Evolutionary conservation across 768 basidiomycete genomes (phyloP), one percentile per base, ranked within the genome.

Genomic region (Russula abietina): DNA sequence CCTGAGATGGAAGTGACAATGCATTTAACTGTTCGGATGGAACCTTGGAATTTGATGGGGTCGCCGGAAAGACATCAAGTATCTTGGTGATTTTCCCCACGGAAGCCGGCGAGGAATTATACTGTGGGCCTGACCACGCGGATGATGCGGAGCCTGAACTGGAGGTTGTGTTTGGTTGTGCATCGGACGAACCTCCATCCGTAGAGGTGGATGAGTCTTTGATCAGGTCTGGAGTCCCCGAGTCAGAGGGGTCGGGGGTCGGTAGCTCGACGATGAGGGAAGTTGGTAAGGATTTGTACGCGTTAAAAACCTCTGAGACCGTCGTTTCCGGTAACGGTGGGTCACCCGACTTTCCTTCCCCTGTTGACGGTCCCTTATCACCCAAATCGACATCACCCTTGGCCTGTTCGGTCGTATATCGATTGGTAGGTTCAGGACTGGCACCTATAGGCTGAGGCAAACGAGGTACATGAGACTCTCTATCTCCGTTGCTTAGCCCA

Each of bases 171-270:
- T 57, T 46, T 2, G 51, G 49, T 55, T 55, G 55, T 36, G 46
- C 11, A 19, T 43, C 58, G 24, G 56, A 43, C 12, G 60, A 60
- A 5, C 26, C 26, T n/a, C 33, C 57, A 4, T 50, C 59, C 1
- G 58, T 43, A 26, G 58, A 57, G 51, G 49, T 59, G 38, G 52
- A 26, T 17, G 65, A 56, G 32, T 59, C 64, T 8, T 58, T 67
- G 36, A 50, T 38, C 16, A 57, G 33, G 4, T 67, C 67, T 6
- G 67, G 61, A 19, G 60, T 61, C 45, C 38, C 52, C 22, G 58
- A 26, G n/a, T 51, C 48, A 24, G 60, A 55, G 19, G 41, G 39
- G 16, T 33, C n/a, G 2, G 54, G 53, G 16, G 55, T 61, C 10
- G 43, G 22, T 39, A 48, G 16, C 39, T 66, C 66, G 8, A 53